Conservation (phyloP, 371 early-diverging fungal species). For the Apophysomyces ossiformis region DNA sequence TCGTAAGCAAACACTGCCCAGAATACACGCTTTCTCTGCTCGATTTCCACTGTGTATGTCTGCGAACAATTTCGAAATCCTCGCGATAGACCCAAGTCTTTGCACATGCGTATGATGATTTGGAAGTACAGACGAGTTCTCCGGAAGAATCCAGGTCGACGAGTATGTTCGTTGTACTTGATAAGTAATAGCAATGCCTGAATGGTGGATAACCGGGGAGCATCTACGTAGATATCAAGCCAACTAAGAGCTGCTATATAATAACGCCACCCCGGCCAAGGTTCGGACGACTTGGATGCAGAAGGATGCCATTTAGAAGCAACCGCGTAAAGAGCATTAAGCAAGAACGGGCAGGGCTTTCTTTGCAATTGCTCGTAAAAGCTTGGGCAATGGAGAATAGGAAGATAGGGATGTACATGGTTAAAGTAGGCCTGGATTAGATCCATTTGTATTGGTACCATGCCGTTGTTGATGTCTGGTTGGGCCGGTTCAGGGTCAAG, state of each 20-base stretch:
- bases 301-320: slow-evolving; percentile 41
- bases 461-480: not conserved
- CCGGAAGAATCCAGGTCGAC: slow-evolving; percentile 52
- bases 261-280: slow-evolving; percentile 47
- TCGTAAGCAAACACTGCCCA: slow-evolving; percentile 37
- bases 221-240: slow-evolving; percentile 45
- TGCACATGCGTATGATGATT: slow-evolving; percentile 42
- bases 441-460: slow-evolving; percentile 18
- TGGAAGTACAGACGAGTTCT: slow-evolving; percentile 44
- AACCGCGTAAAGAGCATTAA: slow-evolving; percentile 62
- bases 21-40: slow-evolving; percentile 26
- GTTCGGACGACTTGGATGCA: not conserved
- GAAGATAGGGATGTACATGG: slow-evolving; percentile 61
- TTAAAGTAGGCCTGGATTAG: slow-evolving; percentile 49
- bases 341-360: slow-evolving; percentile 53
- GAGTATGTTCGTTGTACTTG: slow-evolving; percentile 50
- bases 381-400: slow-evolving; percentile 51
- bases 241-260: slow-evolving; percentile 39
- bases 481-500: not conserved
- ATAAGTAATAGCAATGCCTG: slow-evolving; percentile 52
- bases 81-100: slow-evolving; percentile 36
- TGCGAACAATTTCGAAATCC: slow-evolving; percentile 11
- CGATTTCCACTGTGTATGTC: slow-evolving; percentile 3
- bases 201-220: slow-evolving; percentile 47
- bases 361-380: slow-evolving; percentile 41